phyloP scores from a whole-genome alignment of 129 eudicot species.

The Ambrosia artemisiifolia region DNA sequence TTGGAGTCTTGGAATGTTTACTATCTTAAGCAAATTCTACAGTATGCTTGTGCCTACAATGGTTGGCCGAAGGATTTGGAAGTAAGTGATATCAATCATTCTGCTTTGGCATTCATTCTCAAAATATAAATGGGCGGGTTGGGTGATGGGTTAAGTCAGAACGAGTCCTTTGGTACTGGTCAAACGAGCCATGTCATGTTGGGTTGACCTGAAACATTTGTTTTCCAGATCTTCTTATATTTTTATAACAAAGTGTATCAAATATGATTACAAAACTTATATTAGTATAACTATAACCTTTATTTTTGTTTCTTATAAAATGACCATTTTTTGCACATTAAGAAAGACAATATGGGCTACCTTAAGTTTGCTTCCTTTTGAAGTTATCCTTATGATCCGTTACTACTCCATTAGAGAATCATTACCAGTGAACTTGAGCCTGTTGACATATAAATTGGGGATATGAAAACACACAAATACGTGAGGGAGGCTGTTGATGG shows the following conservation, averaged over 20 bases:
- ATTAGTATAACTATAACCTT: too few species aligned
- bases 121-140: background rate
- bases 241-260: too few species aligned
- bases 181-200: background rate
- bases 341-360: background rate
- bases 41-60: conserved; percentile 89
- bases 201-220: background rate
- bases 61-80: conserved; percentile 99
- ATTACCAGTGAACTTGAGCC: background rate
- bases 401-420: too few species aligned
- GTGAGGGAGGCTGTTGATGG: conserved; percentile 96
- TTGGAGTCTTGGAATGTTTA: conserved; percentile 87
- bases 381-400: too few species aligned
- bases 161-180: background rate
- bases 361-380: background rate
- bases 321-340: background rate
- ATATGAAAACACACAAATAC: conserved; percentile 51
- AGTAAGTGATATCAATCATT: conserved; percentile 42
- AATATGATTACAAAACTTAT: too few species aligned
- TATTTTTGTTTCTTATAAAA: background rate
- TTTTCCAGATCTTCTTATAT: too few species aligned
- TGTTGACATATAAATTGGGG: conserved; percentile 5
- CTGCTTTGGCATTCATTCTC: background rate
- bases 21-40: conserved; percentile 91
- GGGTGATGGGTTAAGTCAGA: background rate